phyloP scores from a whole-genome alignment of 192 early-diverging fungal species.

The Backusella sp. region DNA sequence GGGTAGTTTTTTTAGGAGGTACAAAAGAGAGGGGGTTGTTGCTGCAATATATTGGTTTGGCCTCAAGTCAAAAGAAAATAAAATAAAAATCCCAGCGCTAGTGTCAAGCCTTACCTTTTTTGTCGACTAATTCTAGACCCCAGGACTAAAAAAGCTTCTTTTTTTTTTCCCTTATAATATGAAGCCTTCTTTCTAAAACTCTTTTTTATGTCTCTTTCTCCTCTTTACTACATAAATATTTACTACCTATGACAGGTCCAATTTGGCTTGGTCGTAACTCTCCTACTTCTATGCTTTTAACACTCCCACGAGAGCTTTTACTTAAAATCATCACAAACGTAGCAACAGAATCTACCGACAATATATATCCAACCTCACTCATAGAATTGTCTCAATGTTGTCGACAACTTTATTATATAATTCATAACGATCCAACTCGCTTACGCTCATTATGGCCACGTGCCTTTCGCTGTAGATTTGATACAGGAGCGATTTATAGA shows the following conservation, averaged over 20 bases:
- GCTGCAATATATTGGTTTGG: slow-evolving; percentile 12
- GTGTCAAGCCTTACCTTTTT: slow-evolving; percentile 11
- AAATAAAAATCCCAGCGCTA: slow-evolving; percentile 4
- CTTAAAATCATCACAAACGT: slow-evolving; percentile 20
- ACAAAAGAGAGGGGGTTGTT: background rate
- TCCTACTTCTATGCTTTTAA: slow-evolving; percentile 19
- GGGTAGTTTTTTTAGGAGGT: background rate
- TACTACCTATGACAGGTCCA: slow-evolving; percentile 5
- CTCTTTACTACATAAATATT: slow-evolving; percentile 1
- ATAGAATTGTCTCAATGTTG: slow-evolving; percentile 24
- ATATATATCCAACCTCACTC: slow-evolving; percentile 23
- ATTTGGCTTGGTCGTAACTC: slow-evolving; percentile 8
- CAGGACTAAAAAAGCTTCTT: slow-evolving; percentile 8
- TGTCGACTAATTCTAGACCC: slow-evolving; percentile 18
- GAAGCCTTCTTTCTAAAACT: background rate
- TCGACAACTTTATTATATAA: slow-evolving; percentile 15
- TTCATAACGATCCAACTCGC: slow-evolving; percentile 17
- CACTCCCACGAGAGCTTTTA: slow-evolving; percentile 34
- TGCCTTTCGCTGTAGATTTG: slow-evolving; percentile 29
- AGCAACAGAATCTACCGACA: slow-evolving; percentile 14
- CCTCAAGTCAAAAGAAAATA: slow-evolving; percentile 2
- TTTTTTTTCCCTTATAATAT: slow-evolving; percentile 3
- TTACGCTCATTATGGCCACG: slow-evolving; percentile 24
- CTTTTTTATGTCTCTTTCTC: slow-evolving; percentile 1
- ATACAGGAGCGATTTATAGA: slow-evolving; percentile 41